Evolutionary conservation across 2,329 filamentous ascomycete species (phyloP).

Genomic region (Neopestalotiopsis sp.): DNA sequence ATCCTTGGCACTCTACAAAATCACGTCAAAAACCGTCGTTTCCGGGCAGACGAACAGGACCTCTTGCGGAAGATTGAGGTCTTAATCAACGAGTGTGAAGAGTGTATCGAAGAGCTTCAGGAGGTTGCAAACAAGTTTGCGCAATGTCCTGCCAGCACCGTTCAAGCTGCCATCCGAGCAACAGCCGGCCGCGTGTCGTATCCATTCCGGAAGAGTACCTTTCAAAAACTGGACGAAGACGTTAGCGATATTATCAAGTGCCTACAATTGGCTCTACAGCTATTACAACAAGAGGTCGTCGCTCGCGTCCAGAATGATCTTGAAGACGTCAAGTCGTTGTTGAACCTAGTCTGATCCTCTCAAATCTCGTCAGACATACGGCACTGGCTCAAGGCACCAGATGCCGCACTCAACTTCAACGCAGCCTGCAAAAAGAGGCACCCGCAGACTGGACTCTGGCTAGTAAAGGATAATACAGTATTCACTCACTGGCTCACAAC

Average conservation of each 20-base stretch:
- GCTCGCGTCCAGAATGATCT: conserved; percentile 30
- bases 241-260: conserved; percentile 36
- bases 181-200: conserved; percentile 30
- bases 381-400: conserved; percentile 41
- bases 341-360: conserved; percentile 28
- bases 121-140: conserved; percentile 27
- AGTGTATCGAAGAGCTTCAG: conserved; percentile 17
- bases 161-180: conserved; percentile 20
- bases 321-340: conserved; percentile 31
- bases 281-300: conserved; percentile 36
- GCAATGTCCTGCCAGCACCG: conserved; percentile 9
- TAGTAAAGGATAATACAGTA: conserved; percentile 17
- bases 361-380: conserved; percentile 33
- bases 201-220: conserved; percentile 40
- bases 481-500: conserved; percentile 36
- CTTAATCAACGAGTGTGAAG: conserved; percentile 1
- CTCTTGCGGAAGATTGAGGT: conserved; percentile 11
- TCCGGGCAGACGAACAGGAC: conserved; percentile 13
- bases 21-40: conserved; percentile 8
- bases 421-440: conserved; percentile 36
- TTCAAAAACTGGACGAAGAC: conserved; percentile 43
- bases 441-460: conserved; percentile 40
- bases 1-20: conserved; percentile 30
- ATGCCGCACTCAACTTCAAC: conserved; percentile 40
- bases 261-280: conserved; percentile 36